Base-by-base conservation (phyloP, 1,284 basidiomycete species). In the Irpex rosettiformis region DNA sequence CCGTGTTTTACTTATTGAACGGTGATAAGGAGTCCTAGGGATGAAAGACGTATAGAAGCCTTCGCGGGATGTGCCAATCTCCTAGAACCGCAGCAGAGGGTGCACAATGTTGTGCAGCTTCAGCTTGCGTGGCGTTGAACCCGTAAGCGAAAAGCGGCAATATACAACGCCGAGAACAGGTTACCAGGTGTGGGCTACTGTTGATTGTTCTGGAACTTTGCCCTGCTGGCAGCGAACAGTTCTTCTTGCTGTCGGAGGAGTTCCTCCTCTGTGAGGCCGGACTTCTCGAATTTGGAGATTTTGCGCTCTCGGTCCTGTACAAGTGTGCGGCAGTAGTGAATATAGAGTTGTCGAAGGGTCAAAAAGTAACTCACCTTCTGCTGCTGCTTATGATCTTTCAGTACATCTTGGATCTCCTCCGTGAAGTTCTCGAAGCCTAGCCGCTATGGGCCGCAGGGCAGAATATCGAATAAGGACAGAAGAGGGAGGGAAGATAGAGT, bases 331-430 rank as follows among this genome's bases (percentile, higher is more conserved):
- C 24, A 43, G n/a, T 47, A 58, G 54, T 61, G 54, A 58, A 27
- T 37, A 21, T 30, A 29, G 58, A 45, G 65, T 49, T 16, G 27
- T 42, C 51, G 29, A 54, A 62, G 60, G 58, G n/a, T 61, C 48
- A 55, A 55, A 29, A 27, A 42, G 45, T 48, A 40, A 72, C 77
- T 61, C 58, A 88, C 94, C 84, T 96, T 98, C 72, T 93, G 91
- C 63, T 94, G 90, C 70, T 95, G 93, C 70, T 98, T 98, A 72
- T 98, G 95, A 68, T 98, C 96, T 68, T 93, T 88, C 58, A 97
- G 77, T 24, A 98, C 95, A 66, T 91, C 90, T 70, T 96, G 89
- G 4, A 98, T 94, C 66, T 98, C 95, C 13, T 84, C 76, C 18
- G 88, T 88, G 72, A 94, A 96, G 13, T 84, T 82, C 65, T 94